phyloP scores from a whole-genome alignment of 768 basidiomycete genomes.

The Naganishia vaughanmartiniae region DNA sequence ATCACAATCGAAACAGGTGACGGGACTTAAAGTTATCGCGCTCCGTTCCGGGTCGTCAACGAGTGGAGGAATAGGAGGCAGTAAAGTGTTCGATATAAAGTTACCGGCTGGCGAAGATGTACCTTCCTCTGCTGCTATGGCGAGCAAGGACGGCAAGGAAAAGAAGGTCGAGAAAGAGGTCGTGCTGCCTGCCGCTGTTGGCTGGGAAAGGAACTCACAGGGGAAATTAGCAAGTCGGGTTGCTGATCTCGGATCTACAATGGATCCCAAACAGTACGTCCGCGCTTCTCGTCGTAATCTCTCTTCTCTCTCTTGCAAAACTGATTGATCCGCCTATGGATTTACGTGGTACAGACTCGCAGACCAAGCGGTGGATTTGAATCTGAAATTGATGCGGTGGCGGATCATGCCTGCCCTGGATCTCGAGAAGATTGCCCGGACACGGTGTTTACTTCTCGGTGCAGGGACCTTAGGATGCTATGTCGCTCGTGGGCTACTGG shows the following conservation, averaged over 20 bases:
- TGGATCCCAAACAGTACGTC: conserved; percentile 78
- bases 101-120: not conserved
- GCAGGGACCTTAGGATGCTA: conserved; percentile 97
- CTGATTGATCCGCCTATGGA: not conserved
- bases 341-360: conserved; percentile 65
- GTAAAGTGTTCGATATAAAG: conserved; percentile 3
- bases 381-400: conserved; percentile 97
- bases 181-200: conserved; percentile 71
- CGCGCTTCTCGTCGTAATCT: not conserved
- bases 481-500: conserved; percentile 87
- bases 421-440: conserved; percentile 76
- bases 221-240: conserved; percentile 83
- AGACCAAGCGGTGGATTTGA: conserved; percentile 95
- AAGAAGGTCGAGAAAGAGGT: not conserved
- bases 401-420: conserved; percentile 84
- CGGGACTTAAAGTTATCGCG: conserved; percentile 63
- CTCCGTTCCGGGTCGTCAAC: conserved; percentile 59
- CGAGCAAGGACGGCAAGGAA: no score
- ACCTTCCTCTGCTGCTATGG: no score
- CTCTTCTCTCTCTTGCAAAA: not conserved
- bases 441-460: conserved; percentile 80
- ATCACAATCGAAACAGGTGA: conserved; percentile 52
- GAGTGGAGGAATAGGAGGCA: conserved; percentile 15
- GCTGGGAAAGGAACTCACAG: conserved; percentile 90
- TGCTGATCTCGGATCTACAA: conserved; percentile 90